These are phyloP conservation scores for Hyphopichia homilentoma DNA, from an alignment of 805 yeast species.

Conservation along the genomic window DNA sequence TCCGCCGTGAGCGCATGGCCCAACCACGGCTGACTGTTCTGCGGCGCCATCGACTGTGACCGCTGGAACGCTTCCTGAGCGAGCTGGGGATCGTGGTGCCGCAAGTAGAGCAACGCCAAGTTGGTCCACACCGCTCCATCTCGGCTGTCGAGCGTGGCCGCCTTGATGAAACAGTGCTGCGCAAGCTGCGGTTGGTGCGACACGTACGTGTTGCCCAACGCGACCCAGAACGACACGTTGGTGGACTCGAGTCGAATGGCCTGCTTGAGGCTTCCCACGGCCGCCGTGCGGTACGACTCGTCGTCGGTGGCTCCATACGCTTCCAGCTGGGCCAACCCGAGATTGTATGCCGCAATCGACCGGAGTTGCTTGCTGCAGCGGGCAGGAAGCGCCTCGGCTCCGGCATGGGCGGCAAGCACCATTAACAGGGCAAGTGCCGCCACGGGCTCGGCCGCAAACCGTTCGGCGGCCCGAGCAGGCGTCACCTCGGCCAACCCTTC, in stretches of 20 bases:
- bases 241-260: slow-evolving; percentile 71
- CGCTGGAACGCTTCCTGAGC: slow-evolving; percentile 70
- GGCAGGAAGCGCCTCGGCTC: slow-evolving; percentile 31
- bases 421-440: slow-evolving; percentile 39
- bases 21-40: slow-evolving; percentile 71
- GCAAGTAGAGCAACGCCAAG: slow-evolving; percentile 71
- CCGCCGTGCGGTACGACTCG: slow-evolving; percentile 37
- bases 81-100: slow-evolving; percentile 62
- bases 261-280: slow-evolving; percentile 57
- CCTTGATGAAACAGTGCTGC: slow-evolving; percentile 91
- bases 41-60: slow-evolving; percentile 82
- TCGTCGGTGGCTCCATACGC: slow-evolving; percentile 24
- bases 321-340: slow-evolving; percentile 63
- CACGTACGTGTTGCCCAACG: slow-evolving; percentile 73
- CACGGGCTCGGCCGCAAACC: slow-evolving; percentile 9
- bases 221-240: slow-evolving; percentile 74
- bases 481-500: slow-evolving; percentile 13
- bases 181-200: slow-evolving; percentile 64
- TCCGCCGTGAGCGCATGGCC: slow-evolving; percentile 71
- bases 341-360: slow-evolving; percentile 58
- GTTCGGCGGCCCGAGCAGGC: slow-evolving; percentile 12
- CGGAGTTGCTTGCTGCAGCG: slow-evolving; percentile 46
- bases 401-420: slow-evolving; percentile 46
- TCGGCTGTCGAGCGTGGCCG: slow-evolving; percentile 63
- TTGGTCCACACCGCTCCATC: slow-evolving; percentile 76